These are phyloP conservation scores for Achaetomiella virescens DNA, from an alignment of 495 filamentous ascomycete species.

Conservation along the genomic window DNA sequence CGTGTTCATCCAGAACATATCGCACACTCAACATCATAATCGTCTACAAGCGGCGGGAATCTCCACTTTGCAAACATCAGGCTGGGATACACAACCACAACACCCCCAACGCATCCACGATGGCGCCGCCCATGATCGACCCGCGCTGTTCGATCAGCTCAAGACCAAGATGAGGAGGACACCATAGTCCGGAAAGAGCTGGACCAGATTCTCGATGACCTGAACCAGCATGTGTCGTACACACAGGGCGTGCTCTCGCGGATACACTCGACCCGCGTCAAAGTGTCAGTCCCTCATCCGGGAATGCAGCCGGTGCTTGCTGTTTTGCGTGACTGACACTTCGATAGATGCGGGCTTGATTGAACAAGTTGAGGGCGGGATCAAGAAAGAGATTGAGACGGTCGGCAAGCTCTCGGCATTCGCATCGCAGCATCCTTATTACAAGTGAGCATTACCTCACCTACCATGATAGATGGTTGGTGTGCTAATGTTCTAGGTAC, in stretches of 20 bases:
- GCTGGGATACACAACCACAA: neutral
- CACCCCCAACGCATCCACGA: constrained; percentile 9
- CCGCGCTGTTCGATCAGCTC: constrained; percentile 77
- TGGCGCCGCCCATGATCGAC: constrained; percentile 55
- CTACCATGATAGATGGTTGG: too few relatives aligned
- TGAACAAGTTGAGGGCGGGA: constrained; percentile 47
- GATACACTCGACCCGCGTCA: constrained; percentile 77
- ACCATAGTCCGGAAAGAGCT: constrained; percentile 73
- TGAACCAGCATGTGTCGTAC: constrained; percentile 59
- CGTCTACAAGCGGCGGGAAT: neutral
- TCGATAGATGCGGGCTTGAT: constrained; percentile 35
- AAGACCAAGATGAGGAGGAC: constrained; percentile 91
- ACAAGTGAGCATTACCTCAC: constrained; percentile 55
- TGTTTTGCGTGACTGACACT: neutral
- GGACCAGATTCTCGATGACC: constrained; percentile 67
- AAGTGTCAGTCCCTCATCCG: constrained; percentile 52
- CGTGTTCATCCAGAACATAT: too few relatives aligned
- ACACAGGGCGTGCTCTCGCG: constrained; percentile 77
- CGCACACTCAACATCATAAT: neutral
- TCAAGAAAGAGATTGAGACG: constrained; percentile 50
- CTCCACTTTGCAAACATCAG: neutral
- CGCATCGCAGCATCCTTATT: constrained; percentile 83
- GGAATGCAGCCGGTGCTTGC: neutral
- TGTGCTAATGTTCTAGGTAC: constrained; percentile 41
- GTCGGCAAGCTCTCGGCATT: constrained; percentile 58